These are phyloP conservation scores for Noccaea caerulescens DNA, from an alignment of 345 rosid species.

Conservation along the genomic window DNA sequence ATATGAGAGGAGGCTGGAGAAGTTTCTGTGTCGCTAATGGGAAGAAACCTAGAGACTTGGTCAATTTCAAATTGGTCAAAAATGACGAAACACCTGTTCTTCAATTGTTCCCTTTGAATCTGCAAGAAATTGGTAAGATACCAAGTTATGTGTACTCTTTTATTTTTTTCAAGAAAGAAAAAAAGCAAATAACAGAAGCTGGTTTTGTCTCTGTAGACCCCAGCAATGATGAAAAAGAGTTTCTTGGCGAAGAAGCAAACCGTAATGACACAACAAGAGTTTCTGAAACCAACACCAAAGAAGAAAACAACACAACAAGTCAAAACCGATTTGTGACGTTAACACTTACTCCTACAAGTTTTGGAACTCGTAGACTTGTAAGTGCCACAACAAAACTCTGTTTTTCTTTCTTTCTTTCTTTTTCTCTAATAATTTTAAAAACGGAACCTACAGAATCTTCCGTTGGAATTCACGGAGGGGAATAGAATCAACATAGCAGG, in stretches of 20 bases:
- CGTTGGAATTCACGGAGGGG: constrained; percentile 17
- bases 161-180: not conserved
- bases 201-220: not conserved
- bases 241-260: not conserved
- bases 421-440: not conserved
- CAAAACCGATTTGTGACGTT: constrained; percentile 17
- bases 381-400: constrained; percentile 20
- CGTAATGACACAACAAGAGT: not conserved
- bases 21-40: constrained; percentile 36
- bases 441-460: constrained; percentile 18
- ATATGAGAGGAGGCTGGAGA: constrained; percentile 36
- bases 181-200: not conserved
- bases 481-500: constrained; percentile 11
- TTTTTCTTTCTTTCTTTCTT: not conserved
- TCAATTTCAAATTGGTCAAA: constrained; percentile 4
- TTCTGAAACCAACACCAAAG: not conserved
- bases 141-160: constrained; percentile 4
- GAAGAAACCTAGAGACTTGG: constrained; percentile 24
- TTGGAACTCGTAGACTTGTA: not conserved
- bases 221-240: constrained; percentile 4
- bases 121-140: not conserved
- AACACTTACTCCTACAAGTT: not conserved
- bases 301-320: not conserved
- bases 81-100: constrained; percentile 25
- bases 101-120: not conserved